A percentile compares a stretch with the other conserved stretches of the same genome.
Evolutionary conservation across 176 grass and related monocot species (phyloP).

Genomic region (Rhynchospora breviuscula): DNA sequence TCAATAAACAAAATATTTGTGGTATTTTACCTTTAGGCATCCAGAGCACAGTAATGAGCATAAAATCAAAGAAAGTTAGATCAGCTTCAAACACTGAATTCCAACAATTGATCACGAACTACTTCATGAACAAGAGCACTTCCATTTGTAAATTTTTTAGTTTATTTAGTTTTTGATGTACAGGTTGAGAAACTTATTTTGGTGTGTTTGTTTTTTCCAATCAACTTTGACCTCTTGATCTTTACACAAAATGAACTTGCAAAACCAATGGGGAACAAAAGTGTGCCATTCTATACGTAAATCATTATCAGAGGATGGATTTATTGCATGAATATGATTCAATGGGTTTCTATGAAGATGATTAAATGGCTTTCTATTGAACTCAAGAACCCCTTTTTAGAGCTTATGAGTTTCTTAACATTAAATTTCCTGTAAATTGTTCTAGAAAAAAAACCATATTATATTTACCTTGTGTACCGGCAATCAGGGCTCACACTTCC

Average conservation of each 20-base stretch:
- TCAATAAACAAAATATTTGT: background rate
- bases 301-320: background rate
- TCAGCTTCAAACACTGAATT: background rate
- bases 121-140: background rate
- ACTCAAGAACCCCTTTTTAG: background rate
- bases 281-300: background rate
- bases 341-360: background rate
- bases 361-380: background rate
- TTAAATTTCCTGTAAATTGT: background rate
- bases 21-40: background rate
- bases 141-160: background rate
- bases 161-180: background rate
- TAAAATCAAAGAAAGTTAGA: background rate
- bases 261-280: background rate
- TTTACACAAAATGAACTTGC: background rate
- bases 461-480: slow-evolving; percentile 68
- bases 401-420: background rate
- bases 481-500: slow-evolving; percentile 83
- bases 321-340: background rate
- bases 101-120: background rate
- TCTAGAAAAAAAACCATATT: background rate
- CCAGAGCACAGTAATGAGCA: background rate
- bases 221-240: background rate
- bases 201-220: background rate
- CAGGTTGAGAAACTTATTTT: background rate